Base-by-base conservation (phyloP, 139 green algal genomes). In the Gonium pectorale region DNA sequence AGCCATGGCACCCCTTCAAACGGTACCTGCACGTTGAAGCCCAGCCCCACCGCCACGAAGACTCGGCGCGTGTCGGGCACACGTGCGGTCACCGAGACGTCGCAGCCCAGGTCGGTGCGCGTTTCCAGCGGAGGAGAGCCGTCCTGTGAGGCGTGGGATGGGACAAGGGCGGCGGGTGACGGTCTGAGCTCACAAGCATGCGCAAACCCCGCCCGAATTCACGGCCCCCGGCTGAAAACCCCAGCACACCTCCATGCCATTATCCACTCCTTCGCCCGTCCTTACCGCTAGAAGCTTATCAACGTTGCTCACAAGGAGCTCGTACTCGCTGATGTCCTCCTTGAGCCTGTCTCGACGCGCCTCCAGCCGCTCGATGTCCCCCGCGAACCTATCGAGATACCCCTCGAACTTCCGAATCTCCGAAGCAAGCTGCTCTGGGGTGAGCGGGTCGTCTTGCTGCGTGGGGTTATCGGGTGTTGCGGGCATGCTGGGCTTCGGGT, bases 21-120 rank as follows among this genome's bases (percentile, higher is more conserved):
- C 3, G 54, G 46, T 0, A 51, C 84, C 67, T 94, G 87, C 26
- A 93, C 78, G 21, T 93, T 79, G 74, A 94, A 94, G 19, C 91
- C 91, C 27, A 94, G 85, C 15, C 90, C 90, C 15, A 92, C 67
- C 2, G 44, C 35, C 35, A 94, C 86, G 49, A 83, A 91, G 1
- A 94, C 22, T 0, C 75, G 63, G 6, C 66, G 82, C 3, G 81
- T 80, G 68, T 93, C 89, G n/a, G 89, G 80, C 17, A 91, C 89
- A 22, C 44, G 38, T 7, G 90, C 89, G 27, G 86, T 51, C 38
- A 81, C 86, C 40, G 73, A 72, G 22, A 92, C 89, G 3, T 88
- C 87, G 35, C 73, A 70, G 31, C 89, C 90, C 4, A 94, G 13
- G 24, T 92, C 85, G 4, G 91, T 79, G 0, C 49, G 60, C 37